Evolutionary conservation across 2,329 filamentous ascomycete species (phyloP).

Genomic region (Colletotrichum sp.): DNA sequence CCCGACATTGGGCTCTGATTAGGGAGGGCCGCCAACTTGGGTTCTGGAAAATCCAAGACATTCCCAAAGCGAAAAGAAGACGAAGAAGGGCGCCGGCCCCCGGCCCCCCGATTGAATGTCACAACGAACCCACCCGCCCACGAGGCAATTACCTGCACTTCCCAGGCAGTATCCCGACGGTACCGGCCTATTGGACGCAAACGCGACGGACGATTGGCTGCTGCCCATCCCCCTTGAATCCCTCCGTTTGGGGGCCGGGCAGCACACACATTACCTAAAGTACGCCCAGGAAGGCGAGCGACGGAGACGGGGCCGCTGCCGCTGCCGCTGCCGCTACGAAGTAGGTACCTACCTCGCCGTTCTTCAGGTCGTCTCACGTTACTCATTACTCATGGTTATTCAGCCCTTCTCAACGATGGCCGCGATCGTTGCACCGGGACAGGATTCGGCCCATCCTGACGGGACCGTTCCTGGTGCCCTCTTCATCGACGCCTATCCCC

Average conservation of each 20-base stretch:
- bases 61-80: not conserved
- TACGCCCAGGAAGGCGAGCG: not conserved
- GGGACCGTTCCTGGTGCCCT: not conserved
- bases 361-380: not conserved
- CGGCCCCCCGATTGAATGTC: not conserved
- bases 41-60: conserved; percentile 10
- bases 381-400: not conserved
- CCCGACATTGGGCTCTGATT: not conserved
- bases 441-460: not conserved
- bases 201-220: conserved; percentile 1
- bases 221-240: not conserved
- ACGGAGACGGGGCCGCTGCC: not conserved
- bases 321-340: not conserved
- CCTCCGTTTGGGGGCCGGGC: not conserved
- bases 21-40: not conserved
- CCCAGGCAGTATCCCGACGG: not conserved
- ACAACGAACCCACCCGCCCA: conserved; percentile 7
- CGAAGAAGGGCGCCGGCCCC: not conserved
- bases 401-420: not conserved
- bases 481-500: not conserved
- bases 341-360: not conserved
- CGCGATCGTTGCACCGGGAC: not conserved
- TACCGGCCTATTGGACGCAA: not conserved
- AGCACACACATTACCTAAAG: not conserved
- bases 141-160: conserved; percentile 12